These are phyloP conservation scores for Glycyrrhiza uralensis DNA, from an alignment of 306 rosid genomes.

Conservation along the genomic window DNA sequence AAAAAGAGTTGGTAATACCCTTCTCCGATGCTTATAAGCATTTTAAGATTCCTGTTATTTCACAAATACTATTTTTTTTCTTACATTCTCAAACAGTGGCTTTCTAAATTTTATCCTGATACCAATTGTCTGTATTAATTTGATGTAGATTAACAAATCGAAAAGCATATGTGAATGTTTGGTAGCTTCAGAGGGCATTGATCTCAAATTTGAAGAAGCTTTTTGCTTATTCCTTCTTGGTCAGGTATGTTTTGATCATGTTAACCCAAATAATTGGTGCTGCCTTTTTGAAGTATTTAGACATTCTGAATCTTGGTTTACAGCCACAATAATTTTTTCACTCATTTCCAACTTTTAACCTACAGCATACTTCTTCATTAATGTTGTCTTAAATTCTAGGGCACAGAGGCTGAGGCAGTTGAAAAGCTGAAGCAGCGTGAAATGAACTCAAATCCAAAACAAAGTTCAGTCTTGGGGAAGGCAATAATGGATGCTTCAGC, in stretches of 20 bases:
- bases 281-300: conserved; percentile 12
- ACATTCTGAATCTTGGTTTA: conserved; percentile 29
- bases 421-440: conserved; percentile 81
- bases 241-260: conserved; percentile 46
- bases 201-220: conserved; percentile 86
- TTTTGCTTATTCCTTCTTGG: conserved; percentile 82
- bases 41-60: conserved; percentile 9
- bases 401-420: conserved; percentile 65
- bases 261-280: conserved; percentile 13
- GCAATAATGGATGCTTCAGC: conserved; percentile 57
- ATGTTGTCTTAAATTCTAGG: conserved; percentile 51
- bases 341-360: conserved; percentile 2
- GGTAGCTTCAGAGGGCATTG: conserved; percentile 72
- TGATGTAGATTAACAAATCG: conserved; percentile 68
- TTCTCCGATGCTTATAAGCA: conserved; percentile 33
- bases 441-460: conserved; percentile 53
- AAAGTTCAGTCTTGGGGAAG: conserved; percentile 57
- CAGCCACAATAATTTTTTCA: conserved; percentile 21
- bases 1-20: conserved; percentile 65
- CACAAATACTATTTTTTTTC: neutral
- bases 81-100: neutral
- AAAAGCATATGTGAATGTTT: conserved; percentile 83
- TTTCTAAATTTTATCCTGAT: conserved; percentile 17
- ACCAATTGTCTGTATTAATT: conserved; percentile 14
- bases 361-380: neutral